Percentiles rank a stretch among this genome's conserved stretches.
These are phyloP conservation scores for Apiotrichum akiyoshidainum DNA, from an alignment of 1,284 basidiomycete genomes.

Conservation along the genomic window DNA sequence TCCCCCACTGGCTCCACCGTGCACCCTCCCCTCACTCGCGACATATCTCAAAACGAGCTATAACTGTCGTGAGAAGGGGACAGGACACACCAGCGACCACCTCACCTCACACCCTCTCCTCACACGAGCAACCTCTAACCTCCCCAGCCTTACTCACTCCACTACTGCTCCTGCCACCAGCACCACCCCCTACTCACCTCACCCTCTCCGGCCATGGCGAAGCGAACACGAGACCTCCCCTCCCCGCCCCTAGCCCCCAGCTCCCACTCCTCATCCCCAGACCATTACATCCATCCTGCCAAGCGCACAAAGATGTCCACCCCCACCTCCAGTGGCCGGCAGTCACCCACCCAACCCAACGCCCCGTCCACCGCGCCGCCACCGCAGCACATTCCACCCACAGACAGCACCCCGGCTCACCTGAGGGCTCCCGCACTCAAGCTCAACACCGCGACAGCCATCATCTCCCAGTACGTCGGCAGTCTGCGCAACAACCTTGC, in stretches of 20 bases:
- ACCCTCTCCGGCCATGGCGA: background rate
- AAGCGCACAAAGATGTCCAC: background rate
- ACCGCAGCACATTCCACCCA: background rate
- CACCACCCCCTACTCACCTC: no score
- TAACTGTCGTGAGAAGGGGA: no score
- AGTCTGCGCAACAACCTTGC: conserved; percentile 17
- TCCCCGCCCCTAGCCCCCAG: background rate
- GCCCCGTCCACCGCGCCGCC: background rate
- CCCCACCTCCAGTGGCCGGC: background rate
- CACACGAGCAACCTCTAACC: no score
- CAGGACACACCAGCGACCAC: no score
- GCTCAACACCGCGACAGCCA: conserved; percentile 4
- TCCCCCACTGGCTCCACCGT: no score
- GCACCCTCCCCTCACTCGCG: no score
- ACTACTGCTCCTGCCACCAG: no score
- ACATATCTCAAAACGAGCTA: no score
- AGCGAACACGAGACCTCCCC: background rate
- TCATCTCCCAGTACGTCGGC: conserved; percentile 15
- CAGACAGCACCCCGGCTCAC: background rate
- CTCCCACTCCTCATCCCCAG: background rate
- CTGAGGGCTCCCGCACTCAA: background rate
- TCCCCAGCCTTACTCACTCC: no score
- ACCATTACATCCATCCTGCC: background rate
- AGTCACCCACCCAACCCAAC: background rate
- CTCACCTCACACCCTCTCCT: no score